These are phyloP conservation scores for Cladophialophora immunda DNA, from an alignment of 2,329 filamentous ascomycete genomes.

Conservation along the genomic window DNA sequence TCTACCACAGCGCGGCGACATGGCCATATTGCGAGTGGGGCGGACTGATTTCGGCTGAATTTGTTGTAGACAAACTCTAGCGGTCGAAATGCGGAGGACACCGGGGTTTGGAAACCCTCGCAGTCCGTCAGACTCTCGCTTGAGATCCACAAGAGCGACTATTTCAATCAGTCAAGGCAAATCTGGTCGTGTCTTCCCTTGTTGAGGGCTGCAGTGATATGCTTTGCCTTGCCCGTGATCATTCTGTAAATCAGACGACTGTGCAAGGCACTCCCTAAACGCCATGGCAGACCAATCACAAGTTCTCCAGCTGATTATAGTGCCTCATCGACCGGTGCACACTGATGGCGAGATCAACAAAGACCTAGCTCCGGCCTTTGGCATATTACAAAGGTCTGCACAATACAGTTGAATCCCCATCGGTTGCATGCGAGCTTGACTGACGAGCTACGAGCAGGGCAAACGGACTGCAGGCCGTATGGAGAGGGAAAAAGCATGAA, in stretches of 20 bases:
- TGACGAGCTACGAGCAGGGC: conserved; percentile 18
- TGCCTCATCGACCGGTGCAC: conserved; percentile 31
- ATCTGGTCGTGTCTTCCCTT: not conserved
- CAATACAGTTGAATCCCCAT: not conserved
- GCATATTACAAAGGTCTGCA: conserved; percentile 24
- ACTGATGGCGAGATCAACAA: conserved; percentile 27
- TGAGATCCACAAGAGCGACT: not conserved
- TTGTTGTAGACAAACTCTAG: not conserved
- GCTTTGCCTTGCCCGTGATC: not conserved
- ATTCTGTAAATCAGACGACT: not conserved
- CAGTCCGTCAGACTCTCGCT: not conserved
- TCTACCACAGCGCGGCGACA: not conserved
- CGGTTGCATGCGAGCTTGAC: not conserved
- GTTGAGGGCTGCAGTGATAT: not conserved
- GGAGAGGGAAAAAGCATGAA: conserved; percentile 31
- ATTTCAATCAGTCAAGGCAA: not conserved
- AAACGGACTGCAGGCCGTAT: conserved; percentile 23
- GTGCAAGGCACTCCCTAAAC: not conserved
- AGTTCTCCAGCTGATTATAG: conserved; percentile 27
- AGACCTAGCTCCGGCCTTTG: conserved; percentile 25
- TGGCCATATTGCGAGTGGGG: not conserved
- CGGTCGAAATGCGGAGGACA: not conserved
- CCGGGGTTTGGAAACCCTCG: not conserved
- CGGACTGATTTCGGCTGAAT: not conserved
- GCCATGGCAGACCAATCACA: conserved; percentile 7